Evolutionary conservation across 2,329 filamentous ascomycete species (phyloP).

Genomic region (Lachnellula hyalina): DNA sequence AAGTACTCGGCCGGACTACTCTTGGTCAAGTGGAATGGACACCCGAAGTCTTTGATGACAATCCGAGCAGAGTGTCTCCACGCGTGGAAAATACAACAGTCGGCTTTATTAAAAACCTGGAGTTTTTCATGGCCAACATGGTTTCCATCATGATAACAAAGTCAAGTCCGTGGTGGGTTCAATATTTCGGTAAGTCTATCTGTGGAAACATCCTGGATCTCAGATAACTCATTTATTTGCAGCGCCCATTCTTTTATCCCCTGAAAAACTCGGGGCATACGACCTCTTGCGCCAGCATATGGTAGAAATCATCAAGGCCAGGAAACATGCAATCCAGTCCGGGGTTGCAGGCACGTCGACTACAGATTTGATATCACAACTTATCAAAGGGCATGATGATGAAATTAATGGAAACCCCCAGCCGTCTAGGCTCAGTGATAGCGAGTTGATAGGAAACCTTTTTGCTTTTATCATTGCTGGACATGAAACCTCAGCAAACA

Average conservation of each 20-base stretch:
- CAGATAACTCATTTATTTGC: background rate
- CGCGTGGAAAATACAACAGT: background rate
- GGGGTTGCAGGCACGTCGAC: background rate
- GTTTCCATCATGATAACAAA: slow-evolving; percentile 5
- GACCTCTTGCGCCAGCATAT: slow-evolving; percentile 13
- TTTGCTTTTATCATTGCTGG: slow-evolving; percentile 65
- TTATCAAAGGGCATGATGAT: slow-evolving; percentile 3
- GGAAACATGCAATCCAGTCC: slow-evolving; percentile 3
- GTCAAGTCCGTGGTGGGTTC: slow-evolving; percentile 6
- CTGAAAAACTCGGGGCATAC: slow-evolving; percentile 7
- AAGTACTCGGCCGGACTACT: slow-evolving; percentile 60
- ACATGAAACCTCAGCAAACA: slow-evolving; percentile 74
- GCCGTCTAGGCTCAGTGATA: slow-evolving; percentile 39
- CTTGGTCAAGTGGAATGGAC: slow-evolving; percentile 62
- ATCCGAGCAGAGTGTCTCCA: no score
- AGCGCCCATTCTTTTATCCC: background rate
- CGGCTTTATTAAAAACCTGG: background rate
- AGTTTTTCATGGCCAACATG: slow-evolving; percentile 3
- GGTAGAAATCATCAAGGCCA: slow-evolving; percentile 12
- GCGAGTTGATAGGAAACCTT: slow-evolving; percentile 67
- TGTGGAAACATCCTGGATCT: background rate
- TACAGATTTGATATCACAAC: slow-evolving; percentile 4
- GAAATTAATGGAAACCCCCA: background rate
- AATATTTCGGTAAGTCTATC: background rate
- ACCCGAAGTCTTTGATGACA: slow-evolving; percentile 33